phyloP scores from a whole-genome alignment of 106 monocot species.

The Dioscorea zingiberensis region DNA sequence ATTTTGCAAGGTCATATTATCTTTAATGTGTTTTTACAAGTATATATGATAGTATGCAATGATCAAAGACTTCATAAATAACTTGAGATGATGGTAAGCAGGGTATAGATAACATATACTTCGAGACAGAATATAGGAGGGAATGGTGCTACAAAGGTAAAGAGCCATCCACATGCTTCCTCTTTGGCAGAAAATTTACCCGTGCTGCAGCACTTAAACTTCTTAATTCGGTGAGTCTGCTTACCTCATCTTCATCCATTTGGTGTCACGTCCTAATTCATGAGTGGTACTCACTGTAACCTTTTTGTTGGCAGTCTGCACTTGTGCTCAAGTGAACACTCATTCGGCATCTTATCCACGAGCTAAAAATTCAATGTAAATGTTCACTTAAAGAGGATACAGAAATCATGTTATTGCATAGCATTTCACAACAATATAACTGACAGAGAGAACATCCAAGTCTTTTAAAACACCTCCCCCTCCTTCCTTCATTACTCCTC shows the following conservation, averaged over 20 bases:
- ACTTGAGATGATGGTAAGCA: slow-evolving; percentile 1
- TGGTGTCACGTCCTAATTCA: too few species aligned
- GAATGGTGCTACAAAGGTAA: slow-evolving; percentile 84
- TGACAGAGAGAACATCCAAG: slow-evolving; percentile 22
- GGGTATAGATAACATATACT: slow-evolving; percentile 85
- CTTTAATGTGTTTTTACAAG: too few species aligned
- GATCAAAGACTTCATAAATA: too few species aligned
- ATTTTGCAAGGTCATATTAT: too few species aligned
- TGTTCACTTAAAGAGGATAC: too few species aligned
- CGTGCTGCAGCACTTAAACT: slow-evolving; percentile 29
- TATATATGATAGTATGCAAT: too few species aligned
- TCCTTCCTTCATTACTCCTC: not conserved
- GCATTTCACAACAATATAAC: not conserved
- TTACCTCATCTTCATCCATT: not conserved
- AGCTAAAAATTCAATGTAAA: too few species aligned
- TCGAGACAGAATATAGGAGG: slow-evolving; percentile 84
- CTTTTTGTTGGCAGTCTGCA: too few species aligned
- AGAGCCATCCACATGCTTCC: slow-evolving; percentile 32
- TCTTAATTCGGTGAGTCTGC: slow-evolving; percentile 22
- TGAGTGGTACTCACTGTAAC: too few species aligned
- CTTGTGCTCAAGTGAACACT: too few species aligned
- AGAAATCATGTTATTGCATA: not conserved
- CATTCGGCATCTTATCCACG: too few species aligned
- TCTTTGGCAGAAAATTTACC: slow-evolving; percentile 46
- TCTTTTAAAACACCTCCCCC: not conserved